Evolutionary conservation across 352 stramenopile species (phyloP), one percentile per base, ranked within the genome.

Genomic region (Halophytophthora polymorphica): DNA sequence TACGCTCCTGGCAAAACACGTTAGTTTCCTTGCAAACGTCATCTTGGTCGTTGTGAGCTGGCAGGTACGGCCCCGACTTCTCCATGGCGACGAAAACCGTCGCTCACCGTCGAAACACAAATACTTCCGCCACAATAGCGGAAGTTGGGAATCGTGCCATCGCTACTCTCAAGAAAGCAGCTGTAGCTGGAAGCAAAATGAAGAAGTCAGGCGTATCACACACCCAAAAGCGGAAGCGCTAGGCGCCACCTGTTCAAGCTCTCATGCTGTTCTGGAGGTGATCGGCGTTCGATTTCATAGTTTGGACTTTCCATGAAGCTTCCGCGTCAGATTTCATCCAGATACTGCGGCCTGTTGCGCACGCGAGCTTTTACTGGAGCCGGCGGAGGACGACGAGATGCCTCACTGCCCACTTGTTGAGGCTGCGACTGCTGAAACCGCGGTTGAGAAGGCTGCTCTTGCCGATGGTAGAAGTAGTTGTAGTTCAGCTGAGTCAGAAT

Each of bases 401-500:
- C 29, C 6, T 34, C 29, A 12, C 6, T 34, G 6, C 6, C 29
- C 12, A 12, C 29, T 34, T 6, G 6, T 34, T 6, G 12, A 12
- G 12, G 29, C 29, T 48, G 29, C 8, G 8, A 53, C 19, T 38
- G 37, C 13, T 11, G 22, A 28, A 34, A 5, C 21, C 52, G 42
- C 2, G 41, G 14, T 53, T 42, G 50, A n/a, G 53, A 45, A 29
- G 35, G 49, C 2, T 42, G 47, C 46, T 75, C 51, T 66, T 72
- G 50, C 11, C 66, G 39, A 52, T 85, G 71, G 41, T 87, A 87
- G 34, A 77, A 87, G 48, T 69, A 74, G 43, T 93, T 93, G 64
- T 77, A 93, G 50, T 88, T 93, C 40, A 93, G 72, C 23, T 86
- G 73, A 14, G 75, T 71, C 19, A 87, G 52, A 18, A 90, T 69